Evolutionary conservation across 2,329 filamentous ascomycete species (phyloP), one percentile per base, ranked within the genome.

Genomic region (Cercospora janseana): DNA sequence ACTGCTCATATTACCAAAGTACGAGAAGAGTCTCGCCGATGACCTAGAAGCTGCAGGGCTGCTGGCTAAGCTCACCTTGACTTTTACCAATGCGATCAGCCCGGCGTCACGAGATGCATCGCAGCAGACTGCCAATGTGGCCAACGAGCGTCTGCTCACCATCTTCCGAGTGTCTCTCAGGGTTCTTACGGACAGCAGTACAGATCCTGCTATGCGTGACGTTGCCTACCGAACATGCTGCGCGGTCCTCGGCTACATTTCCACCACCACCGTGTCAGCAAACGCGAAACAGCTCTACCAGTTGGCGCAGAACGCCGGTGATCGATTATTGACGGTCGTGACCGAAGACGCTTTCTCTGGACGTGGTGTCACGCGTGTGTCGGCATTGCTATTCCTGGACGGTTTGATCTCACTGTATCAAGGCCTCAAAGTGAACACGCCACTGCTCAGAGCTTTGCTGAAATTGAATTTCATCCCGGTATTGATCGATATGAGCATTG

Each of bases 271-370:
- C 8, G 37, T 55, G 3, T 57, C 55, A 5, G 49, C 56, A 16
- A 59, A 57, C 29, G 50, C 60, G 8, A 62, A 56, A 34, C 63
- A 66, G 42, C 56, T 66, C 7, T 76, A 82, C 31, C 79, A 87
- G 65, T 85, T 87, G 1, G 79, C 94, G 59, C 89, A 88, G 67
- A 82, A 85, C 4, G 83, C 89, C 35, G 91, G 93, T 29, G 87
- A 89, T 62, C 80, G 87, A 47, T 76, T 97, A 29, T 79, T 97
- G 53, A 89, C 92, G 60, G 83, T 89, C 20, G 78, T 96, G 34
- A 96, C 91, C 65, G 93, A 98, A 63, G 93, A 98, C 72, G 91
- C 90, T 15, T 92, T 91, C 67, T 84, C 86, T 52, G 89, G 90
- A 29, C 86, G 92, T 63, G 80, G 87, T 28, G 80, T 79, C 9